Evolutionary conservation across 1,284 basidiomycete genomes (phyloP).

Genomic region (Omphalotus olearius): DNA sequence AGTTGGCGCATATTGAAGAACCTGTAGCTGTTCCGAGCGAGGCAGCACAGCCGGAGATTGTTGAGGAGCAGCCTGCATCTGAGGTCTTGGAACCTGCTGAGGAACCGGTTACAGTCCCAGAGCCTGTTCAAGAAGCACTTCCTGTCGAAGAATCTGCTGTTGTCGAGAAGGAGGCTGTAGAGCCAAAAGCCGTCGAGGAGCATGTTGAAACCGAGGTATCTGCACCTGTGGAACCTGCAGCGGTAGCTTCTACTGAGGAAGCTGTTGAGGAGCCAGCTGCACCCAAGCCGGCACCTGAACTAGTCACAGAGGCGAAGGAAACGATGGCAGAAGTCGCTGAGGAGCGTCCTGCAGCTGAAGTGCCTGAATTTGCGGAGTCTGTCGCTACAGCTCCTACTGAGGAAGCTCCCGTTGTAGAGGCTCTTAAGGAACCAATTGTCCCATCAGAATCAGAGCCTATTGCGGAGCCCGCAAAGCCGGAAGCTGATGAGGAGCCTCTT

Average conservation of each 20-base stretch:
- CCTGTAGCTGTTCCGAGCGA: background rate
- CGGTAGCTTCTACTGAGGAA: slow-evolving; percentile 5
- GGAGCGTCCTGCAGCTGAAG: slow-evolving; percentile 1
- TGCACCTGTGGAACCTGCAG: slow-evolving; percentile 3
- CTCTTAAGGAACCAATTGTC: background rate
- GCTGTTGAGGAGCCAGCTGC: slow-evolving; percentile 4
- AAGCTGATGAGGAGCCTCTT: slow-evolving; percentile 9
- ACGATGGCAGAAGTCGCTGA: background rate
- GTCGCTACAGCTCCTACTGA: background rate
- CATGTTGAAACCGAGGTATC: slow-evolving; percentile 6
- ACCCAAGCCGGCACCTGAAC: background rate
- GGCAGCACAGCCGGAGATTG: too few relatives aligned
- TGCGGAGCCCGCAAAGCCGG: background rate
- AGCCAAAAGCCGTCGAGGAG: too few relatives aligned
- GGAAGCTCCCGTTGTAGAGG: background rate
- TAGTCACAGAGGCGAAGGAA: background rate
- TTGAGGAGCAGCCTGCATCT: background rate
- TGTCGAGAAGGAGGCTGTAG: background rate
- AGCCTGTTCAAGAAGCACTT: slow-evolving; percentile 1
- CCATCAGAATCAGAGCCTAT: background rate
- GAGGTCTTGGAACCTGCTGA: background rate
- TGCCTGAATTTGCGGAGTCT: background rate
- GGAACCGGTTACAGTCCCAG: background rate
- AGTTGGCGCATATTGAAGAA: too few relatives aligned
- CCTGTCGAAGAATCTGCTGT: slow-evolving; percentile 11